Evolutionary conservation across 1,284 basidiomycete species (phyloP), one percentile per base, ranked within the genome.

Genomic region (Rhodotorula sp.): DNA sequence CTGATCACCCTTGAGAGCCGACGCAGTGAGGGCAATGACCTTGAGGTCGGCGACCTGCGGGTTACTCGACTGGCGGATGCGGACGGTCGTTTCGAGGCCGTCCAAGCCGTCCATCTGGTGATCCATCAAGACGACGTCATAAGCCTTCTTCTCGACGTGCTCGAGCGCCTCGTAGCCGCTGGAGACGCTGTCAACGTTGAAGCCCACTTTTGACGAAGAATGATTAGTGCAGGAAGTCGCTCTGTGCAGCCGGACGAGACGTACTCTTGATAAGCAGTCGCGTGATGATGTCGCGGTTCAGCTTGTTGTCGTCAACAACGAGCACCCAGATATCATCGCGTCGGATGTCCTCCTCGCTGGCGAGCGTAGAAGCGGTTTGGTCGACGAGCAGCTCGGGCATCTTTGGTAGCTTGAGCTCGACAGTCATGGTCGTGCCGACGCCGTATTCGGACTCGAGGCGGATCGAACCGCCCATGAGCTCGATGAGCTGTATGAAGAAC

Each of bases 21-120:
- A 71, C 2, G 76, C 76, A 5, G 76, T 77, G 6, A 76, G 64
- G 0, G 76, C 76, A 34, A 77, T 68, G 67, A 76, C 71, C 52
- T 68, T 74, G 63, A 75, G 51, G 0, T 48, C 20, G 19, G 52
- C 29, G 34, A 68, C 39, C 19, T 36, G n/a, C 5, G 71, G 61
- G 39, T 66, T 59, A 30, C 46, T 19, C 6, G 52, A 59, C 9
- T 39, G 29, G 7, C 76, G 72, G 27, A 77, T 75, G 36, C 60
- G 62, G 8, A 70, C 47, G 20, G 74, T 73, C 19, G 76, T 74
- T 32, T 74, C 69, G 59, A 73, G 70, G 22, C 76, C 76, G 51
- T 76, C 75, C 20, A 72, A 62, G 2, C 72, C 70, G 63, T 74
- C 73, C 75, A 77, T 75, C 36, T 69, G 67, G 51, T 69, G 60